Base-by-base conservation (phyloP, 1,139 yeast genomes). In the Sugiyamaella grinbergsii region DNA sequence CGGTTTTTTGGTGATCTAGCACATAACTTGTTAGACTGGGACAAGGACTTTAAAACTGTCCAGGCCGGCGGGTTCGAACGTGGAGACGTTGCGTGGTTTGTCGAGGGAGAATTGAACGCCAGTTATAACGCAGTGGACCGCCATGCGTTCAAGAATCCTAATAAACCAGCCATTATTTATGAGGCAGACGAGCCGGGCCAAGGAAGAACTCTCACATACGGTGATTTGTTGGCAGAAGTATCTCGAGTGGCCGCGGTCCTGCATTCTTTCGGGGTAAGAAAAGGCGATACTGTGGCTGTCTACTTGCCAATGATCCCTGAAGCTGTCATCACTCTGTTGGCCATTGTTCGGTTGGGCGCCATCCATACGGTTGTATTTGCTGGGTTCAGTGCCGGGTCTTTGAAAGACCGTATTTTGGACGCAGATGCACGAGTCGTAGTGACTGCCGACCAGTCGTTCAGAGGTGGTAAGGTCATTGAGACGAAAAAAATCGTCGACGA, bases 241-340 rank as follows among this genome's bases (percentile, higher is more conserved):
- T 84, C 89, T 58, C 82, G 85, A 67, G 89, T 87, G 46, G 96
- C 97, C 24, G 94, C 91, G 64, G 88, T 89, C 32, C 79, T 93
- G 68, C 72, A 80, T 63, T 77, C 83, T 51, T 87, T 95, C 89
- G 98, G 98, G 56, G 83, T 91, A 63, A 71, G 76, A 60, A 86
- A 87, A 71, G 98, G 98, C 69, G 98, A 91, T 69, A 88, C 95
- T 39, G 98, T 91, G 55, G 97, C 97, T 55, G 85, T 91, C 59
- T 91, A 91, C 73, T 75, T 91, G 73, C 98, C 98, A 67, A 93
- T 91, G 98, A 90, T 89, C 57, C 89, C 96, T 50, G 95, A 89
- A 71, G 96, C 97, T 50, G 80, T 91, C 53, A 78, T 91, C 60
- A 90, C 98, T 58, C 84, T 91, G 87, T 78, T 91, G 66, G 96